phyloP scores from a whole-genome alignment of 208 protist species.

The Phytomonas sp. region DNA sequence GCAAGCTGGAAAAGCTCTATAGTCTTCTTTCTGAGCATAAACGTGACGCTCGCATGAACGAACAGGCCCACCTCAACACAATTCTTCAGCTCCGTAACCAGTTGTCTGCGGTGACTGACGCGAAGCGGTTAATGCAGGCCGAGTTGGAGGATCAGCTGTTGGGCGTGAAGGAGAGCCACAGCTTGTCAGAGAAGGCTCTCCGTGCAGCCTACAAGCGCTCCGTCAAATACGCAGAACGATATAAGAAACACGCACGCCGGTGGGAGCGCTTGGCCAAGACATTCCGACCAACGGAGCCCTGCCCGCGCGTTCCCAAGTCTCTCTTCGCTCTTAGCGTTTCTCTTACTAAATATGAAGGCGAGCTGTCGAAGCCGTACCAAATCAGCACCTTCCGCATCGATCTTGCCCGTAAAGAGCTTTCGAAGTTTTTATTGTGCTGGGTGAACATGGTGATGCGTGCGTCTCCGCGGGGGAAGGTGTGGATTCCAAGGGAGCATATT shows the following conservation, averaged over 20 bases:
- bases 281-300: slow-evolving; percentile 32
- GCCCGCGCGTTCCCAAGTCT: slow-evolving; percentile 22
- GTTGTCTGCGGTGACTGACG: slow-evolving; percentile 11
- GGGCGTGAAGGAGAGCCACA: slow-evolving; percentile 61
- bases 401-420: slow-evolving; percentile 20
- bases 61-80: slow-evolving; percentile 9
- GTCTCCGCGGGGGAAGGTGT: slow-evolving; percentile 21
- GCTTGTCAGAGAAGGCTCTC: slow-evolving; percentile 39
- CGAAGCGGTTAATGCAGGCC: slow-evolving; percentile 14
- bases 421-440: slow-evolving; percentile 60
- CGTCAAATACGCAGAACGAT: slow-evolving; percentile 14
- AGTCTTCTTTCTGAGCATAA: slow-evolving; percentile 22
- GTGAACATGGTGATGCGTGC: slow-evolving; percentile 64
- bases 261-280: slow-evolving; percentile 81
- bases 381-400: slow-evolving; percentile 7
- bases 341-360: slow-evolving; percentile 38
- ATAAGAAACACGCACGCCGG: slow-evolving; percentile 28
- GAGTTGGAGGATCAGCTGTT: slow-evolving; percentile 41
- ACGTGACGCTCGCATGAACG: slow-evolving; percentile 9
- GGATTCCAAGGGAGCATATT: slow-evolving; percentile 12
- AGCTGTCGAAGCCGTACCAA: slow-evolving; percentile 22
- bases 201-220: slow-evolving; percentile 32
- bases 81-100: slow-evolving; percentile 16
- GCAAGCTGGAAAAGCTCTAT: slow-evolving; percentile 27
- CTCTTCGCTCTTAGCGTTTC: slow-evolving; percentile 20